A percentile compares a stretch with the other conserved stretches of the same genome.
phyloP scores from a whole-genome alignment of 345 rosid species.

The Microcos paniculata region DNA sequence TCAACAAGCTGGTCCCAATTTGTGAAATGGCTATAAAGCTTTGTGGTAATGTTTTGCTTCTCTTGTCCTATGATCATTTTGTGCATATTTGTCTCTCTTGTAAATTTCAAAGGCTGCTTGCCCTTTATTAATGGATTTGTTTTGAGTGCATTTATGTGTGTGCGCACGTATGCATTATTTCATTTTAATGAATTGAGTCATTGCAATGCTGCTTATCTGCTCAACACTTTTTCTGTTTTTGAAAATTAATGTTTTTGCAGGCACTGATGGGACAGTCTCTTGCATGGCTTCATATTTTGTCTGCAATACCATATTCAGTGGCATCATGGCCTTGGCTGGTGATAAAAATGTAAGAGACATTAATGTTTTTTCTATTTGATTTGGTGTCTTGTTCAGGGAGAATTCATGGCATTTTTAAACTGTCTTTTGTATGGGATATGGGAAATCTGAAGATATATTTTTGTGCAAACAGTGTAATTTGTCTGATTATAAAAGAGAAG shows the following conservation, averaged over 20 bases:
- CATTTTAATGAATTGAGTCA: neutral
- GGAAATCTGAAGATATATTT: neutral
- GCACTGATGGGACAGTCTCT: slow-evolving; percentile 90
- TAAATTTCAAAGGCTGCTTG: slow-evolving; percentile 36
- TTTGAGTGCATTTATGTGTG: neutral
- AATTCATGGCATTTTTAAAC: neutral
- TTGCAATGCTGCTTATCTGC: neutral
- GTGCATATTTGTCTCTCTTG: neutral
- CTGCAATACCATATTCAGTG: slow-evolving; percentile 79
- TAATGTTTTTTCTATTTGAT: too few species aligned
- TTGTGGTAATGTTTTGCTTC: slow-evolving; percentile 53
- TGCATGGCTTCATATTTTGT: slow-evolving; percentile 94
- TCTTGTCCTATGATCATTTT: neutral
- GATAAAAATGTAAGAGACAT: slow-evolving; percentile 64
- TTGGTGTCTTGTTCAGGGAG: neutral
- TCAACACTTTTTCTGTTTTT: neutral
- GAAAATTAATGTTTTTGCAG: slow-evolving; percentile 36
- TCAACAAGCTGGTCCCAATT: slow-evolving; percentile 78
- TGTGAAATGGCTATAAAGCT: slow-evolving; percentile 88
- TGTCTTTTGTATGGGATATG: neutral
- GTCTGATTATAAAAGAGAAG: neutral
- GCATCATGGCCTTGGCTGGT: slow-evolving; percentile 63
- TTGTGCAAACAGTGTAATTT: neutral
- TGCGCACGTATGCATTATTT: too few species aligned
- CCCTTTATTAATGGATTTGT: slow-evolving; percentile 11